Evolutionary conservation across 2,329 filamentous ascomycete species (phyloP), one percentile per base, ranked within the genome.

Genomic region (Trichoderma sp.): DNA sequence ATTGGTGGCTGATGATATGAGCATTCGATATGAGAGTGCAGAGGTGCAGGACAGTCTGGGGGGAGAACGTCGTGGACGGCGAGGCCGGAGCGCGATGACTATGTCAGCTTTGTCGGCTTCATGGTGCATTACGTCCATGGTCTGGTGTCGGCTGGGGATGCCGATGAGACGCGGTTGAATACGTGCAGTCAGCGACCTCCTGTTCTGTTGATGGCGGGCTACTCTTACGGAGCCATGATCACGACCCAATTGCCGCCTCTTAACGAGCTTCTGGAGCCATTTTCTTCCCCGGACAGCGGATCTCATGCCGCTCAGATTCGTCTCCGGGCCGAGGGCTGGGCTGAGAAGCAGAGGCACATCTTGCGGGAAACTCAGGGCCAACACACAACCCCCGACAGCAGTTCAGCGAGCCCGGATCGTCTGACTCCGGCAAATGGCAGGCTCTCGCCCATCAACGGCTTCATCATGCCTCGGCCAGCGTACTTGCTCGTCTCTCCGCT

Each of bases 141-240:
- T 63, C 78, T 92, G 65, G 77, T 83, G 68, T 48, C 58, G 59
- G 2, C 63, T 65, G 3, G 39, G 5, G 34, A 39, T 21, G 5
- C 26, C 24, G 9, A 54, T 5, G 60, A 64, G 24, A 14, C 54
- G 10, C 30, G 17, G 24, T 3, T 28, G 12, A 7, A 21, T 21
- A 9, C 30, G 7, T 58, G 63, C 2, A 59, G 41, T 17, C 48
- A 64, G 12, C 34, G 5, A 2, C 70, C 68, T 1, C 78, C 76
- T 2, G 63, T 81, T 55, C 72, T 88, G 3, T 71, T 97, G 5
- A 80, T 95, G 7, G 89, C 85, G 2, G 93, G 93, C 14, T 97
- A 97, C 75, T 97, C 93, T 0, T 97, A 97, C 75, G 95, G 95
- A 50, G 91, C 92, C 5, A 84, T 97, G 72, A 85, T 98, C 45